phyloP scores from a whole-genome alignment of 1,284 basidiomycete genomes.

The Singerocomus inundabilis region DNA sequence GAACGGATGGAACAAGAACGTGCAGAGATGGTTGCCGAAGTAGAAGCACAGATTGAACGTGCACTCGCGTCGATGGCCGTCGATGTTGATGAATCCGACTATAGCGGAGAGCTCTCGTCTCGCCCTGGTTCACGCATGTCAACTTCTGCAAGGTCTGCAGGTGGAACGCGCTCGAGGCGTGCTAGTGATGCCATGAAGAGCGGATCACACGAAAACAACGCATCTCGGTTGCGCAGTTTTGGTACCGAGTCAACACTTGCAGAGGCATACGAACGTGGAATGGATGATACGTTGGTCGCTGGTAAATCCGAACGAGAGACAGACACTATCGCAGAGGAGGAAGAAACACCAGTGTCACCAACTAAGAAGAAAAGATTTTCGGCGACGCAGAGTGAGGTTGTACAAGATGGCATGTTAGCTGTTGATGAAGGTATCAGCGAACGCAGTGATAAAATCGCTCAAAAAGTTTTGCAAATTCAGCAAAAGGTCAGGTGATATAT shows the following conservation, averaged over 20 bases:
- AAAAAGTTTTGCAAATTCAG: slow-evolving; percentile 80
- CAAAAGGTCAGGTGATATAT: slow-evolving; percentile 56
- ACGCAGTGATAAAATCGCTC: slow-evolving; percentile 79
- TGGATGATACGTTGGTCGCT: slow-evolving; percentile 38
- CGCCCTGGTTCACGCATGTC: slow-evolving; percentile 45
- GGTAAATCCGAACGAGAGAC: slow-evolving; percentile 44
- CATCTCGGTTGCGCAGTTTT: slow-evolving; percentile 56
- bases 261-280: slow-evolving; percentile 53
- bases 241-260: slow-evolving; percentile 74
- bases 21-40: slow-evolving; percentile 82
- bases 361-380: slow-evolving; percentile 74
- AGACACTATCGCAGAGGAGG: slow-evolving; percentile 54
- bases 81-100: slow-evolving; percentile 72
- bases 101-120: slow-evolving; percentile 51
- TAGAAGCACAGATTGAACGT: slow-evolving; percentile 83
- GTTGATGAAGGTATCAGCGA: slow-evolving; percentile 81
- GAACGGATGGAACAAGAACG: slow-evolving; percentile 82
- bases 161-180: slow-evolving; percentile 50
- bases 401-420: slow-evolving; percentile 75
- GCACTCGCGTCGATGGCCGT: slow-evolving; percentile 81
- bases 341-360: slow-evolving; percentile 43
- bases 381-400: slow-evolving; percentile 53
- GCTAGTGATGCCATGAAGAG: slow-evolving; percentile 53
- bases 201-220: slow-evolving; percentile 25
- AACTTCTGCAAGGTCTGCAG: slow-evolving; percentile 44